Percentiles rank a stretch among this genome's conserved stretches.
Conservation (phyloP, 2,329 filamentous ascomycete species). For the Remersonia thermophila region DNA sequence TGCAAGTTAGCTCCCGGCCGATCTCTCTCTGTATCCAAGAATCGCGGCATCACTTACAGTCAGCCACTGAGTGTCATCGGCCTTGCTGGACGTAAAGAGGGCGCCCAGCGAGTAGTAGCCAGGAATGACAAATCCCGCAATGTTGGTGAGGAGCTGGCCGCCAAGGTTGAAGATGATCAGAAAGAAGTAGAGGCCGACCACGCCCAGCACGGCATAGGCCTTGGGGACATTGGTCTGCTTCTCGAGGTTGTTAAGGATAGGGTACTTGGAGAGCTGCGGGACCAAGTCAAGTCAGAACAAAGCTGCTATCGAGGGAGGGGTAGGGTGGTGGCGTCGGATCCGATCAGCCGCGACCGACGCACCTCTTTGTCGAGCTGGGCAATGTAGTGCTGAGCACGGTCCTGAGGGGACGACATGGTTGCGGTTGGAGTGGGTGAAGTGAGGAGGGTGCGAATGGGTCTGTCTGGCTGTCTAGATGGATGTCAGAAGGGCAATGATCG, state of each 20-base stretch:
- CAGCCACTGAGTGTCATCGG: conserved; percentile 72
- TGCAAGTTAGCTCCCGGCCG: conserved; percentile 23
- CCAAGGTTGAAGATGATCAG: conserved; percentile 88
- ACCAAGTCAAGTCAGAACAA: conserved; percentile 9
- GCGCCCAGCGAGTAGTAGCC: conserved; percentile 75
- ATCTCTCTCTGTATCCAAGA: background rate
- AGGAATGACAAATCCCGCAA: conserved; percentile 71
- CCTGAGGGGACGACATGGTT: conserved; percentile 62
- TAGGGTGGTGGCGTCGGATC: conserved; percentile 2
- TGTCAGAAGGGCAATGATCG: too few relatives aligned
- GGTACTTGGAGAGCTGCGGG: conserved; percentile 71
- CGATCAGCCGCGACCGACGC: conserved; percentile 22
- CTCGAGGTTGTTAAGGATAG: conserved; percentile 72
- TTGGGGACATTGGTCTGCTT: conserved; percentile 73
- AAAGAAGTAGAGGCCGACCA: conserved; percentile 74
- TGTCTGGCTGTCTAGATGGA: too few relatives aligned
- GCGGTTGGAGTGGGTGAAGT: conserved; percentile 6
- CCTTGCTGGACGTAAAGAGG: conserved; percentile 57
- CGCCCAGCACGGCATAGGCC: conserved; percentile 68
- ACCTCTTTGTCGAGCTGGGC: conserved; percentile 76
- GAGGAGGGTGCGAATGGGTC: too few relatives aligned
- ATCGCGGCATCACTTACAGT: conserved; percentile 41
- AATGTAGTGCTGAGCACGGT: conserved; percentile 65
- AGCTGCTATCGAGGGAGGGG: conserved; percentile 4
- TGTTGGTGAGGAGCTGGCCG: conserved; percentile 76